A percentile compares a stretch with the other conserved stretches of the same genome.
These are phyloP conservation scores for Dendrocalamus latiflorus DNA, from an alignment of 202 grass and related monocot species.

Conservation along the genomic window DNA sequence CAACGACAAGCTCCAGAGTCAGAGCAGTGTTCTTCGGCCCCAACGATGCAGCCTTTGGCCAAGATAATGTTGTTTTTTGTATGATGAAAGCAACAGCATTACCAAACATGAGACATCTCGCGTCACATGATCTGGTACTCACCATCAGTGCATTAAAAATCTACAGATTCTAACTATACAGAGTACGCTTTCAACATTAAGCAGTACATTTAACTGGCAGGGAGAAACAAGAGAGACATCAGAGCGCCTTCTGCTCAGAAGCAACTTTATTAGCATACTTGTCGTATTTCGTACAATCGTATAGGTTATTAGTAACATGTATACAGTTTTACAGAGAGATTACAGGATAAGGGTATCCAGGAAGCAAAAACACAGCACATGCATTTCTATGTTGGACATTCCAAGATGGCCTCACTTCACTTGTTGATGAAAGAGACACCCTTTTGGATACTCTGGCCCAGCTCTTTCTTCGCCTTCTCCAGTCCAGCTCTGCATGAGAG, in stretches of 20 bases:
- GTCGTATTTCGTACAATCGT: not conserved
- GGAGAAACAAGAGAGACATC: not conserved
- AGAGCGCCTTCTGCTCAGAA: not conserved
- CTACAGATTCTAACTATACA: too few relatives aligned
- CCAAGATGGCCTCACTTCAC: not conserved
- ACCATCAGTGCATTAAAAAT: not conserved
- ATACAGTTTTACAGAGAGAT: not conserved
- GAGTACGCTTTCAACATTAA: too few relatives aligned
- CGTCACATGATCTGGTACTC: not conserved
- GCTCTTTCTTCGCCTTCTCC: slow-evolving; percentile 93
- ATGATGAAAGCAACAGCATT: not conserved
- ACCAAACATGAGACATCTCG: not conserved
- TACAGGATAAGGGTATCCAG: not conserved
- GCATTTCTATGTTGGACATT: not conserved
- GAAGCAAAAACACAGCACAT: slow-evolving; percentile 10
- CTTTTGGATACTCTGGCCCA: slow-evolving; percentile 73
- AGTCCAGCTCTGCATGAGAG: slow-evolving; percentile 57
- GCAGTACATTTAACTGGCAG: not conserved
- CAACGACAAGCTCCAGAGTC: not conserved
- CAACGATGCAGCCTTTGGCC: not conserved
- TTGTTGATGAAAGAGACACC: slow-evolving; percentile 68
- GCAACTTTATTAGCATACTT: not conserved
- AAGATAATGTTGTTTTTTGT: slow-evolving; percentile 16
- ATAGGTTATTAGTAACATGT: slow-evolving; percentile 1
- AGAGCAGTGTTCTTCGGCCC: not conserved